Percentiles rank a stretch among this genome's conserved stretches.
Conservation (phyloP, 352 stramenopile genomes). For the Pythium dissotocum region DNA sequence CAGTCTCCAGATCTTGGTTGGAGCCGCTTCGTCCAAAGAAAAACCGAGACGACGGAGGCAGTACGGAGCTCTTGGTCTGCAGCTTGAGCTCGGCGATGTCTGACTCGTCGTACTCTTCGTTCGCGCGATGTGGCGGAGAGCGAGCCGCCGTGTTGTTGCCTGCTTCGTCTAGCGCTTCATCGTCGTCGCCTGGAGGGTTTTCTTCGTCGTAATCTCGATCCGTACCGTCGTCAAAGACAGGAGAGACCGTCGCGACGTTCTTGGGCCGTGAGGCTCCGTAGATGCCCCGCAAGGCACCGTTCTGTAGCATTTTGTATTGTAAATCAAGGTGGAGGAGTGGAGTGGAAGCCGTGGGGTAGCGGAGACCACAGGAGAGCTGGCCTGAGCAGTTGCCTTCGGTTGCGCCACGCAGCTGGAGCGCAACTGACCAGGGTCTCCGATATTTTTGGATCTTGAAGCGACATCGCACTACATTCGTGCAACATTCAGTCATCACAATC, state of each 20-base stretch:
- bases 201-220: constrained; percentile 28
- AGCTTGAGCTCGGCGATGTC: constrained; percentile 8
- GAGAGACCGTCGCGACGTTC: constrained; percentile 51
- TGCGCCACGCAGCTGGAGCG: background rate
- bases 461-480: background rate
- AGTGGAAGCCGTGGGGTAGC: background rate
- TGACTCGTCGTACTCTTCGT: background rate
- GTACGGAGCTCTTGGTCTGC: constrained; percentile 28
- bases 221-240: constrained; percentile 43
- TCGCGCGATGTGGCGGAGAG: constrained; percentile 2
- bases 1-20: constrained; percentile 40
- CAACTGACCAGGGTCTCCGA: background rate
- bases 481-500: background rate
- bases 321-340: background rate
- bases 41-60: constrained; percentile 22
- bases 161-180: constrained; percentile 17
- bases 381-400: background rate
- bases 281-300: constrained; percentile 38
- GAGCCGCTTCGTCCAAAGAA: constrained; percentile 32
- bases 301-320: constrained; percentile 34
- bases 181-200: constrained; percentile 24
- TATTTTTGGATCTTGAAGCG: constrained; percentile 9
- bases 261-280: constrained; percentile 48
- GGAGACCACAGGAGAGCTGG: background rate
- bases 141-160: constrained; percentile 19